phyloP scores from a whole-genome alignment of 2,329 filamentous ascomycete genomes.

The Aureobasidium subglaciale region DNA sequence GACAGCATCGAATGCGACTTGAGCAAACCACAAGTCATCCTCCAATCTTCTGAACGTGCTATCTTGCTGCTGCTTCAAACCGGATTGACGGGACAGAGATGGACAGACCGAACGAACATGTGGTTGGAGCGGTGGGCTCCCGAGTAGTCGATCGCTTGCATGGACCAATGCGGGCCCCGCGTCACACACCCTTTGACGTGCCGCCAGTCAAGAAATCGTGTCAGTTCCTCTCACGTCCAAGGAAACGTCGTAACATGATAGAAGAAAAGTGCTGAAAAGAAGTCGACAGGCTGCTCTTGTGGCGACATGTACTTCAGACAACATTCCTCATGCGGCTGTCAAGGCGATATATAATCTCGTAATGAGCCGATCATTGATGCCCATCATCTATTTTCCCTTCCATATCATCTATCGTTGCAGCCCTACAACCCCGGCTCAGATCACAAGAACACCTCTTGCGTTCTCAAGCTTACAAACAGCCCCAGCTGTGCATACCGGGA shows the following conservation, averaged over 20 bases:
- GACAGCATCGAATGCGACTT: background rate
- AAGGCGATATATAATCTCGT: background rate
- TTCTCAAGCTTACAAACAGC: background rate
- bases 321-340: slow-evolving; percentile 9
- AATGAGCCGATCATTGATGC: slow-evolving; percentile 6
- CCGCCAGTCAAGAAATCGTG: background rate
- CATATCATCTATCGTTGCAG: slow-evolving; percentile 7
- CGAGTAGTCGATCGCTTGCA: slow-evolving; percentile 1
- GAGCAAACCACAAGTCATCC: background rate
- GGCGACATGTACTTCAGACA: background rate
- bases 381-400: slow-evolving; percentile 4
- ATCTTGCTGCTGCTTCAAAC: background rate
- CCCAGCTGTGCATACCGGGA: background rate
- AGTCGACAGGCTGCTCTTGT: background rate
- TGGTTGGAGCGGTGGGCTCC: background rate
- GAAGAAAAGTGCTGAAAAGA: background rate
- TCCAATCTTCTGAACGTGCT: background rate
- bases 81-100: background rate
- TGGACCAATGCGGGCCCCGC: slow-evolving; percentile 4
- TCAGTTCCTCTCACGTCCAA: background rate
- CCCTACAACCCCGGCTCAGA: slow-evolving; percentile 2
- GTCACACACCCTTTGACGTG: slow-evolving; percentile 1
- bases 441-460: background rate
- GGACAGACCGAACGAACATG: background rate
- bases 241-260: background rate